Base-by-base conservation (phyloP, 140 eudicot genomes). In the Erigeron philadelphicus region DNA sequence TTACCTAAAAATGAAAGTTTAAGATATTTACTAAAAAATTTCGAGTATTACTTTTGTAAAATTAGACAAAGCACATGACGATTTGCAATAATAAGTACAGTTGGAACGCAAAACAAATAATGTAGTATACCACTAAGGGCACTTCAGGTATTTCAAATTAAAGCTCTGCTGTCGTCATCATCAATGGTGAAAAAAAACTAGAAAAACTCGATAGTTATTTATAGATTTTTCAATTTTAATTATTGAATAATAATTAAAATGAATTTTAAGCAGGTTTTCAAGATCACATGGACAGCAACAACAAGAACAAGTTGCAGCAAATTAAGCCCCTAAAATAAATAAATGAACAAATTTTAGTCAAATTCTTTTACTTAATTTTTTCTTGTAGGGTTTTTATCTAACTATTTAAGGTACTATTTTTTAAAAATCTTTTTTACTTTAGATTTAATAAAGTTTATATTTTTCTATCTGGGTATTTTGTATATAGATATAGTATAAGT, bases 121-220 rank as follows among this genome's bases (percentile, higher is more conserved):
- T 21, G 25, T 21, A 21, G 25, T 21, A 19, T 13, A 35, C 44
- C 31, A 70, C 5, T 5, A 70, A 64, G 81, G 78, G 77, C 6
- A 71, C 43, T 56, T 77, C 58, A 19, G 78, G 81, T 77, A 77
- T 56, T 47, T 64, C 1, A 21, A n/a, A 48, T 45, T 52, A 19
- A n/a, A 70, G 81, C 48, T 77, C 25, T 64, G 77, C 78, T 65
- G 78, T 45, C 78, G 78, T 77, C 81, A 72, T 77, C 81, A 70
- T 70, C 81, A 77, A 77, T 72, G 73, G 74, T 72, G 81, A 45
- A 77, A 76, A 76, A 64, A 69, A 61, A 40, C 40, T 13, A 59
- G 58, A 52, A 76, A 69, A 71, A 70, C 55, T 38, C 45, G n/a
- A 47, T 11, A 43, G 61, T 46, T 41, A 48, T 21, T 23, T 23